These are phyloP conservation scores for Helenozyma rhizophorensis DNA, from an alignment of 805 yeast genomes.

Conservation along the genomic window DNA sequence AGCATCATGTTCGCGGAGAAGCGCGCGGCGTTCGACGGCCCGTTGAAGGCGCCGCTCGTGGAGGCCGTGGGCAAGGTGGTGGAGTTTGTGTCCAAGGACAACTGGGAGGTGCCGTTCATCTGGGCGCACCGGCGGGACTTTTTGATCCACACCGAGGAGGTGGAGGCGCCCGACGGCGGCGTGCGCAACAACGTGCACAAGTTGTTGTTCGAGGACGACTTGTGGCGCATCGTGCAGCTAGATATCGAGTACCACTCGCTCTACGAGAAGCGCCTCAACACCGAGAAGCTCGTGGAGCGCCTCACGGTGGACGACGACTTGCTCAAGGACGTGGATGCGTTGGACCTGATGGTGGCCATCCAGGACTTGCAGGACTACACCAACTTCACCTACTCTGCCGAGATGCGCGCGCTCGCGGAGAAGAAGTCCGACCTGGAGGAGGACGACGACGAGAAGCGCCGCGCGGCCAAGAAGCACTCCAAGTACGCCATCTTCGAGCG, in stretches of 20 bases:
- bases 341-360: constrained; percentile 66
- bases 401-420: constrained; percentile 43
- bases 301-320: constrained; percentile 54
- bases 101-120: constrained; percentile 89
- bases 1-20: constrained; percentile 59
- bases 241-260: constrained; percentile 88
- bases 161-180: constrained; percentile 34
- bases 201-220: constrained; percentile 70
- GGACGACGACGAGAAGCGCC: constrained; percentile 17
- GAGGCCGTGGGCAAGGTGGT: constrained; percentile 68
- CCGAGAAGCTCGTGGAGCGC: constrained; percentile 51
- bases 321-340: constrained; percentile 50
- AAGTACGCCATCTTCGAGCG: constrained; percentile 63
- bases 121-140: constrained; percentile 95
- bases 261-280: constrained; percentile 64
- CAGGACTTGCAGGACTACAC: constrained; percentile 87
- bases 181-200: constrained; percentile 40
- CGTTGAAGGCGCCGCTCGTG: constrained; percentile 49
- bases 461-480: constrained; percentile 46
- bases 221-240: constrained; percentile 85
- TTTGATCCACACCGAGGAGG: constrained; percentile 54
- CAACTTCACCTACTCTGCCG: constrained; percentile 64
- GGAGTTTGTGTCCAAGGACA: constrained; percentile 69
- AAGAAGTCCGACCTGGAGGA: constrained; percentile 20
- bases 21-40: constrained; percentile 34